Evolutionary conservation across 2,329 filamentous ascomycete species (phyloP).

Genomic region (Teratosphaeria pseudoeucalypti): DNA sequence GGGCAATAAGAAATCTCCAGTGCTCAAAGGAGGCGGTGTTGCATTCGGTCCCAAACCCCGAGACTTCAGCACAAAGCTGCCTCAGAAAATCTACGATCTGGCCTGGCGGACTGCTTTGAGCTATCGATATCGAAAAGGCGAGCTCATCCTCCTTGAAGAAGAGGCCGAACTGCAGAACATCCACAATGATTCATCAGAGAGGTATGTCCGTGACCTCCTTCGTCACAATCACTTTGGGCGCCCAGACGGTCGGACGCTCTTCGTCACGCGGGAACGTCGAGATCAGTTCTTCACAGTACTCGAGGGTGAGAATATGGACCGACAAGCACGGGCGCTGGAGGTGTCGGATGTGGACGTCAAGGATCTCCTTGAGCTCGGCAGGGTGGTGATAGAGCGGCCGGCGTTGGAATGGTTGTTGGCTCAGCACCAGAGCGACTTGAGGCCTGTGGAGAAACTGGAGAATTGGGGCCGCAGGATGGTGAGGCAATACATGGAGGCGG

Average conservation of each 20-base stretch:
- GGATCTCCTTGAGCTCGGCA: constrained; percentile 74
- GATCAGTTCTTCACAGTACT: constrained; percentile 58
- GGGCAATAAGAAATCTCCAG: constrained; percentile 71
- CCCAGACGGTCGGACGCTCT: constrained; percentile 57
- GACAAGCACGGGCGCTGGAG: constrained; percentile 53
- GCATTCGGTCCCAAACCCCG: constrained; percentile 81
- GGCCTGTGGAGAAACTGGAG: neutral
- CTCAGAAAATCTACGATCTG: constrained; percentile 84
- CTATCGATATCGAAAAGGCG: constrained; percentile 78
- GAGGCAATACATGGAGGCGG: neutral
- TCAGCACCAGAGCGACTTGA: constrained; percentile 56
- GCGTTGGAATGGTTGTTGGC: constrained; percentile 67
- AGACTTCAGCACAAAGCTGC: constrained; percentile 77
- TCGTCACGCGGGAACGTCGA: constrained; percentile 56
- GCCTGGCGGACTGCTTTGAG: constrained; percentile 91
- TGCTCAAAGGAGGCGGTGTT: constrained; percentile 77
- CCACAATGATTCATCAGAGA: constrained; percentile 27
- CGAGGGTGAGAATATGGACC: constrained; percentile 47
- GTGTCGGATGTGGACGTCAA: constrained; percentile 87
- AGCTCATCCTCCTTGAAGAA: constrained; percentile 76
- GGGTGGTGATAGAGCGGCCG: constrained; percentile 74
- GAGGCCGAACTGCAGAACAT: constrained; percentile 61
- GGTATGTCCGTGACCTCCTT: constrained; percentile 59
- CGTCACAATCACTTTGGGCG: constrained; percentile 59
- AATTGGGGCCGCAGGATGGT: neutral